Conservation (phyloP, 2,329 filamentous ascomycete species). For the Verticillium longisporum region DNA sequence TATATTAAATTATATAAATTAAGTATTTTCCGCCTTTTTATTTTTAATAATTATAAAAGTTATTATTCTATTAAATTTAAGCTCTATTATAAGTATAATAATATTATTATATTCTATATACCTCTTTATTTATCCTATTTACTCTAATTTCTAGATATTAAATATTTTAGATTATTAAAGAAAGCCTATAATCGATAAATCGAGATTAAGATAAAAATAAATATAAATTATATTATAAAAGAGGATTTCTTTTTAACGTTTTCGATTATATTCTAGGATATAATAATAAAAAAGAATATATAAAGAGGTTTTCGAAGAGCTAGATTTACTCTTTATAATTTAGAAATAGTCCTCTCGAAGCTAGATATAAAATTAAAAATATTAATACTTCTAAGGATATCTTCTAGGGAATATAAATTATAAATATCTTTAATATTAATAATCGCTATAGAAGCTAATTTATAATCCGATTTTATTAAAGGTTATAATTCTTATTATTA, state of each 20-base stretch:
- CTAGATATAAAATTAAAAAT: conserved; percentile 1
- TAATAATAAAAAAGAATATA: conserved; percentile 6
- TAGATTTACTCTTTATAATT: conserved; percentile 3
- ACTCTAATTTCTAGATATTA: neutral
- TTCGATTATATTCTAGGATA: neutral
- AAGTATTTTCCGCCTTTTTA: too few species aligned
- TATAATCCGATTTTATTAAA: too few species aligned
- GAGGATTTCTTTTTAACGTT: conserved; percentile 4
- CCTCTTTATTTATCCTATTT: neutral
- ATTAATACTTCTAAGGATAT: neutral
- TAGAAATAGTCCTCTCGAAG: conserved; percentile 1
- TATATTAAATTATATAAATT: too few species aligned
- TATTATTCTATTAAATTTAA: too few species aligned
- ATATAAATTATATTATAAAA: neutral
- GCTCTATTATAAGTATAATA: too few species aligned
- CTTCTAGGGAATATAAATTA: too few species aligned
- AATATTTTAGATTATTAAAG: neutral
- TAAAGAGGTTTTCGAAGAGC: conserved; percentile 1
- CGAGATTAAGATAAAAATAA: too few species aligned
- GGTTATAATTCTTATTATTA: too few species aligned
- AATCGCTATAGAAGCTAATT: too few species aligned
- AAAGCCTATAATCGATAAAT: neutral
- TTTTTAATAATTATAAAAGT: too few species aligned
- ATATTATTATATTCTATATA: too few species aligned
- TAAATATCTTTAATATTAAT: conserved; percentile 15